Evolutionary conservation across 1,284 basidiomycete species (phyloP), one percentile per base, ranked within the genome.

Genomic region (Leccinum huronense): DNA sequence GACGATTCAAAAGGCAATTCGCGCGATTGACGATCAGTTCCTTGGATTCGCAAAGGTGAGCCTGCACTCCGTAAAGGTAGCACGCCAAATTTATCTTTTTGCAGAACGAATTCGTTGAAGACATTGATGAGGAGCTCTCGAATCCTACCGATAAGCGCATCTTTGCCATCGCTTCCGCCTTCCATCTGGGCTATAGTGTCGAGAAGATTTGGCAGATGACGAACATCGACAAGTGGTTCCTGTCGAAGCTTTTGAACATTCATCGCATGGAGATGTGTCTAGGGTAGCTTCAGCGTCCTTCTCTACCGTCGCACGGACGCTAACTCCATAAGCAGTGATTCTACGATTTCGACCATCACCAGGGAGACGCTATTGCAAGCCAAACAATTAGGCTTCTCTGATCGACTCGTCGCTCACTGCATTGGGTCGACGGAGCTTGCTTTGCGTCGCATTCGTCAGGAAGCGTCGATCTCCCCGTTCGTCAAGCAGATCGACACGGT

Each of bases 401-500:
- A 99, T 77, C 86, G 92, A 63, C 92, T 97, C 76, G 82, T 98
- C 59, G 94, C 95, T 36, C 80, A 74, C 60, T 90, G 88, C 75
- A 81, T 95, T 73, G 87, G 88, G 31, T 94, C 94, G 8, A 96
- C 91, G 19, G 95, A 96, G 77, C 86, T 97, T 34, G 94, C 94
- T 55, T 88, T 97, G 33, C 92, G 95, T 62, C 86, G 86, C 59
- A 81, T 95, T 60, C 91, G 97, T 65, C 89, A 94, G 75, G 96
- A 98, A 78, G 80, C 81, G 64, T 86, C 85, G 58, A 91, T 98
- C 72, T 84, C 84, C 59, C 96, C 96, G 1, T 97, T 95, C 76
- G 93, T 98, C 78, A 99, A 98, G 83, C 97, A 98, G 78, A 99
- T 98, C 74, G 97, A 99, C 76, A 98, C 97, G 1, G 95, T 98